These are phyloP conservation scores for Coniochaeta hoffmannii DNA, from an alignment of 2,329 filamentous ascomycete species.

Conservation along the genomic window DNA sequence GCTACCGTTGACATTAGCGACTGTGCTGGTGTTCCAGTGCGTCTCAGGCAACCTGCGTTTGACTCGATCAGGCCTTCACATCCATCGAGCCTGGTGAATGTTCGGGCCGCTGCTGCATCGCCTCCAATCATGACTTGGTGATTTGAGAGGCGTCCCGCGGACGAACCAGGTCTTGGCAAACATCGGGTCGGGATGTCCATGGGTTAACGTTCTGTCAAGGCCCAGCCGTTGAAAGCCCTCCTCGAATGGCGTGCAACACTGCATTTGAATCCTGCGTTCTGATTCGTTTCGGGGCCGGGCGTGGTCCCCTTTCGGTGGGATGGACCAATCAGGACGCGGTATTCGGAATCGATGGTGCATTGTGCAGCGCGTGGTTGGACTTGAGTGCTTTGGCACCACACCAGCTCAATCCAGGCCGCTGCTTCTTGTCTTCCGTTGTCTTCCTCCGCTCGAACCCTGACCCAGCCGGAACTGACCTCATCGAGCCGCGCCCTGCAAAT, in stretches of 20 bases:
- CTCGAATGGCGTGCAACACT: not conserved
- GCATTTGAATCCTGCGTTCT: not conserved
- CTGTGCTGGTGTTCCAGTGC: not conserved
- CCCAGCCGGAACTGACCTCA: not conserved
- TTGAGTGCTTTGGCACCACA: not conserved
- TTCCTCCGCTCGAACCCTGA: not conserved
- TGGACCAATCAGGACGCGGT: not conserved
- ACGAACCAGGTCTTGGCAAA: conserved; percentile 1
- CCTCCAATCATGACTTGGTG: not conserved
- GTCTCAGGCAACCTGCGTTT: not conserved
- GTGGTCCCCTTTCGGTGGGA: not conserved
- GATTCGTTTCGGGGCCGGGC: not conserved
- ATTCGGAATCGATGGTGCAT: not conserved
- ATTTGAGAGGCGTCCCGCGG: not conserved
- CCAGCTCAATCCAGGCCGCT: not conserved
- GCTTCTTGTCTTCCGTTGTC: not conserved
- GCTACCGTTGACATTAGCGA: not conserved
- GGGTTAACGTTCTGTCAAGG: not conserved
- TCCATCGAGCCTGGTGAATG: not conserved
- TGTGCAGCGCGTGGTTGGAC: not conserved
- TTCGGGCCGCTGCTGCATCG: no score
- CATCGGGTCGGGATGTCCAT: not conserved
- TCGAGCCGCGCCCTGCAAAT: not conserved
- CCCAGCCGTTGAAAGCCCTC: not conserved
- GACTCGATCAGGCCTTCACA: not conserved